Evolutionary conservation across 1,284 basidiomycete genomes (phyloP), one percentile per base, ranked within the genome.

Genomic region (Fistulina hepatica): DNA sequence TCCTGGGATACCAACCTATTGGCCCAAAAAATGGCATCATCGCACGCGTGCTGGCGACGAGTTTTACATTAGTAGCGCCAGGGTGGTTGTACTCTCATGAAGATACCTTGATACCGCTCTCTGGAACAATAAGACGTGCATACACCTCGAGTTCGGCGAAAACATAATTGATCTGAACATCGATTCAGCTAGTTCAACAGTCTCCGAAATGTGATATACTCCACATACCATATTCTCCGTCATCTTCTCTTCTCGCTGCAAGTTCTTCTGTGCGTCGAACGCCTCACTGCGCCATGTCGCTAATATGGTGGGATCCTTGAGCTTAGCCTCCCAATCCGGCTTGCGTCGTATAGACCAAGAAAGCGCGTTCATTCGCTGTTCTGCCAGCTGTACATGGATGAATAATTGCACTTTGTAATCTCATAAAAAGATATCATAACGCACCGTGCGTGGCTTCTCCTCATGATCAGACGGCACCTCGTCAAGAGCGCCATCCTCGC

Each of bases 71-170:
- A n/a, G 33, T 35, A 24, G 38, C 33, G 30, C 19, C 2, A 8
- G 9, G 19, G 3, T 4, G 8, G 10, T 35, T 20, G 5, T 10
- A 33, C 15, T 6, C 21, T 6, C 13, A 23, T 33, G 8, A 24
- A 33, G 38, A 6, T 25, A 44, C 42, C 36, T 49, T 43, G 17
- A 52, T 45, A 13, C 48, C 50, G 19, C 39, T 42, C 22, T 36
- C 24, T 9, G 21, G 20, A 23, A 49, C 47, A 13, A 37, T 31
- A n/a, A 52, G 32, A 17, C 31, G 17, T 3, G 42, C 36, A 27
- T 51, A 48, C 8, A 24, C 40, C n/a, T 45, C 39, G 13, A 50
- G 30, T 36, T 51, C 50, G 6, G 23, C 28, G 17, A 49, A 34
- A 15, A 45, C 44, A 27, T 47, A 49, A 33, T 44, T 40, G 21